Conservation (phyloP, 2,329 filamentous ascomycete genomes). For the Dryadomyces sulphureus region DNA sequence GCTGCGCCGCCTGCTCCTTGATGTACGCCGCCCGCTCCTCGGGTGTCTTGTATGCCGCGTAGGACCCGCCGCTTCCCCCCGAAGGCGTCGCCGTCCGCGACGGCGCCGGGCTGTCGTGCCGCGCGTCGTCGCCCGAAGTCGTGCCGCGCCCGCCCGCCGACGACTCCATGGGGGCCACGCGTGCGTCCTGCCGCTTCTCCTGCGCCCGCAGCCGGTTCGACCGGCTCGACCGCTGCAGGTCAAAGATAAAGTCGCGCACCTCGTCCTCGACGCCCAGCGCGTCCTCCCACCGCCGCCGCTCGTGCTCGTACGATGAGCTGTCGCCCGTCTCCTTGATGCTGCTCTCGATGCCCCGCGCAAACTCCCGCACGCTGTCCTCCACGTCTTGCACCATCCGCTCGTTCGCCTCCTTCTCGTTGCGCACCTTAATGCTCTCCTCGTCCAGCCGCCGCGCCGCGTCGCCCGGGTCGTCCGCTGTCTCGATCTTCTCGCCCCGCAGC, state of each 20-base stretch:
- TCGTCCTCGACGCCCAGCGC: slow-evolving; percentile 92
- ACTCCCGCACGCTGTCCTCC: slow-evolving; percentile 87
- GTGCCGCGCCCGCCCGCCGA: slow-evolving; percentile 20
- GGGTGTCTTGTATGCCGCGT: slow-evolving; percentile 74
- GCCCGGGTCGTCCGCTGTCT: slow-evolving; percentile 50
- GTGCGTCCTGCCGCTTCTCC: slow-evolving; percentile 32
- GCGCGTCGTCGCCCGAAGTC: slow-evolving; percentile 20
- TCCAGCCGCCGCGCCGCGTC: slow-evolving; percentile 76
- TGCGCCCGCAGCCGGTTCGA: slow-evolving; percentile 52
- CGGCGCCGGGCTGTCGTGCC: slow-evolving; percentile 6
- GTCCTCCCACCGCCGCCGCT: slow-evolving; percentile 89
- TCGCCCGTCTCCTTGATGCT: slow-evolving; percentile 69
- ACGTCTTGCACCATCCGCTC: slow-evolving; percentile 95
- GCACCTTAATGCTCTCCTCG: slow-evolving; percentile 68
- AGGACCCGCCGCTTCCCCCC: slow-evolving; percentile 48
- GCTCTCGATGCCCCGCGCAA: slow-evolving; percentile 71
- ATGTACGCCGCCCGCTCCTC: slow-evolving; percentile 93
- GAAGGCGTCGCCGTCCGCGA: slow-evolving; percentile 35
- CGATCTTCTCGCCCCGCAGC: slow-evolving; percentile 69
- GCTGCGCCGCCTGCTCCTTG: slow-evolving; percentile 90
- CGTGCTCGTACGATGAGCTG: slow-evolving; percentile 69
- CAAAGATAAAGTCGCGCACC: slow-evolving; percentile 95
- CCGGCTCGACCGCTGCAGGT: slow-evolving; percentile 76
- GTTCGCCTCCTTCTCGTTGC: slow-evolving; percentile 80
- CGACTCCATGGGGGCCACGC: slow-evolving; percentile 7